These are phyloP conservation scores for Raphanus sativus DNA, from an alignment of 345 rosid species.

Conservation along the genomic window DNA sequence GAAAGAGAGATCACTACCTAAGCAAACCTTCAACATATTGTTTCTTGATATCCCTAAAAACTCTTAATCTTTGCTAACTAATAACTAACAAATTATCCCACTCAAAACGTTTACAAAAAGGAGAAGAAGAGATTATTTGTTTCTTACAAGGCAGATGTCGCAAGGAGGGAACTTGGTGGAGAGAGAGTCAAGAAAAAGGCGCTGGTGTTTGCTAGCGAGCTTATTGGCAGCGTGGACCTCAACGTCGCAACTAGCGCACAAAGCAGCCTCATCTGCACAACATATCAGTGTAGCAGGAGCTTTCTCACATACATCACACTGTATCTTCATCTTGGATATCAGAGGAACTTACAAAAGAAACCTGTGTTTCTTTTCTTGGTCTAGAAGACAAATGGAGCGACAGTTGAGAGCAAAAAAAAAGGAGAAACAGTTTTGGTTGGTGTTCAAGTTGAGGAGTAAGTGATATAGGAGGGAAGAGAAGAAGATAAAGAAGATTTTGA, in stretches of 20 bases:
- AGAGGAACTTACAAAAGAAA: slow-evolving; percentile 2
- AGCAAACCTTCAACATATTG: neutral
- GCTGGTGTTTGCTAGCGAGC: slow-evolving; percentile 95
- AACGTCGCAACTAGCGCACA: slow-evolving; percentile 74
- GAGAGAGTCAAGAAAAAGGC: slow-evolving; percentile 82
- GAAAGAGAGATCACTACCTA: slow-evolving; percentile 6
- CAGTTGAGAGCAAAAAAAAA: neutral
- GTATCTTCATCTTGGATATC: slow-evolving; percentile 65
- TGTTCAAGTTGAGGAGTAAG: slow-evolving; percentile 8
- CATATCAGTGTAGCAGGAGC: slow-evolving; percentile 92
- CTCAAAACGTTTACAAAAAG: neutral
- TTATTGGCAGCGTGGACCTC: slow-evolving; percentile 94
- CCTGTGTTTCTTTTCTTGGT: slow-evolving; percentile 1
- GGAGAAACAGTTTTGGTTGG: neutral
- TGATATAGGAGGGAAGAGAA: slow-evolving; percentile 18
- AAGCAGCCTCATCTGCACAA: slow-evolving; percentile 94
- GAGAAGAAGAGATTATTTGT: neutral
- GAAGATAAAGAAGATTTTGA: slow-evolving; percentile 23
- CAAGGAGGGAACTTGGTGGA: slow-evolving; percentile 82
- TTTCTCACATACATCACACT: slow-evolving; percentile 96
- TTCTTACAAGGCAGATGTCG: slow-evolving; percentile 88
- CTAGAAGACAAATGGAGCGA: neutral
- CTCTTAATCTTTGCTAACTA: neutral
- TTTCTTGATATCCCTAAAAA: neutral
- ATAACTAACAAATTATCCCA: neutral